phyloP scores from a whole-genome alignment of 768 basidiomycete species.

The Pulveroboletus frians region DNA sequence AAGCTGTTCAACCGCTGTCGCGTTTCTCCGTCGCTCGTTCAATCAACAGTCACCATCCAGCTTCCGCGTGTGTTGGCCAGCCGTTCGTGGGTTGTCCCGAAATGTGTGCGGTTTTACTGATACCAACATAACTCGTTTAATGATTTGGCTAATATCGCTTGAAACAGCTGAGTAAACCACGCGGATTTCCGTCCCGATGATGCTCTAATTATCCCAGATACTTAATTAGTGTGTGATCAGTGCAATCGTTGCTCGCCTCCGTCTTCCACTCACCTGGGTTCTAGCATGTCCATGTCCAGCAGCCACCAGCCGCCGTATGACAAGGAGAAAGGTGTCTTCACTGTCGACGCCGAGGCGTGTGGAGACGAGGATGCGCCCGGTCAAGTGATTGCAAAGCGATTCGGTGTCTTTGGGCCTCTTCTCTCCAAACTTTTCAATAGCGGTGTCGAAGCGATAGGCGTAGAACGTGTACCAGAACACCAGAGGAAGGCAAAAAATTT shows the following conservation, averaged over 20 bases:
- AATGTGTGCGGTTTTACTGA: neutral
- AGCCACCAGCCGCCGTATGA: conserved; percentile 8
- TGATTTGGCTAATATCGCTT: neutral
- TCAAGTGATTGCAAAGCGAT: conserved; percentile 27
- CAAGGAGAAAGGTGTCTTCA: conserved; percentile 13
- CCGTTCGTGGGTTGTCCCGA: no score
- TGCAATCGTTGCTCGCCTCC: neutral
- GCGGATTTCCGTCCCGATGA: neutral
- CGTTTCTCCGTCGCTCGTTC: no score
- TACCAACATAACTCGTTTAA: neutral
- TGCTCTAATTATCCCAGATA: neutral
- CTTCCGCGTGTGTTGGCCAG: no score
- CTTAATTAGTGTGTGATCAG: neutral
- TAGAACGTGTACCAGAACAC: conserved; percentile 50
- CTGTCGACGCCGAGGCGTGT: neutral
- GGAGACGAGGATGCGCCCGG: conserved; percentile 26
- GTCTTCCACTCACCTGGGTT: neutral
- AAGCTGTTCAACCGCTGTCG: no score
- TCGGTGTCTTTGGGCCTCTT: conserved; percentile 27
- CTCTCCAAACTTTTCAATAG: conserved; percentile 39
- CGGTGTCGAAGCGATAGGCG: conserved; percentile 54
- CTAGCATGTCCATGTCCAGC: conserved; percentile 5
- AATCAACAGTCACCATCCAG: neutral
- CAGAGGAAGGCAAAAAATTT: conserved; percentile 40
- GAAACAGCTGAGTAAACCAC: neutral